Percentiles rank a stretch among this genome's conserved stretches.
These are phyloP conservation scores for Beauveria bassiana DNA, from an alignment of 2,329 filamentous ascomycete species.

Conservation along the genomic window DNA sequence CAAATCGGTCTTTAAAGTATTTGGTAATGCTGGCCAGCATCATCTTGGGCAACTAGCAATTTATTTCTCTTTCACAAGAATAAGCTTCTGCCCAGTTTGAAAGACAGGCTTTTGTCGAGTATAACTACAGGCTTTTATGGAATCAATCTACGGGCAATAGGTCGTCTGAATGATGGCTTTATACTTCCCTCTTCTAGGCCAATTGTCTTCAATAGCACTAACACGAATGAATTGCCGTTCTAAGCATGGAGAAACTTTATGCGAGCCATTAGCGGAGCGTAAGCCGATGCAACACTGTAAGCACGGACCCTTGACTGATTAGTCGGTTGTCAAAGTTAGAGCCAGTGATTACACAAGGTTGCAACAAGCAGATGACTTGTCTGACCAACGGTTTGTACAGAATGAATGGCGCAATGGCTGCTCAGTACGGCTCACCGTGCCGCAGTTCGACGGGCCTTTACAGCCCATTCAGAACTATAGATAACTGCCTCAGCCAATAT, in stretches of 20 bases:
- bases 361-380: not conserved
- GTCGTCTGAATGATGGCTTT: not conserved
- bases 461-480: no score
- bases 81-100: no score
- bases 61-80: no score
- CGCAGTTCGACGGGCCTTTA: no score
- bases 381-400: not conserved
- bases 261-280: not conserved
- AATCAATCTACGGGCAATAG: no score
- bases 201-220: no score
- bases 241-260: not conserved
- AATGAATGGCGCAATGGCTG: not conserved
- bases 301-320: not conserved
- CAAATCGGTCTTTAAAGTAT: slow-evolving; percentile 2
- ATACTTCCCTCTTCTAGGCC: not conserved
- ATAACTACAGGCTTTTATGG: no score
- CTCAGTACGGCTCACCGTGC: not conserved
- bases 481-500: no score
- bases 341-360: not conserved
- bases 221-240: not conserved
- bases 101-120: no score
- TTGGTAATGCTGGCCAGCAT: not conserved
- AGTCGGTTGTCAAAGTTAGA: not conserved
- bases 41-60: not conserved
- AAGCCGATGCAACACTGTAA: not conserved